phyloP scores from a whole-genome alignment of 805 yeast species.

The Candida suzukii region DNA sequence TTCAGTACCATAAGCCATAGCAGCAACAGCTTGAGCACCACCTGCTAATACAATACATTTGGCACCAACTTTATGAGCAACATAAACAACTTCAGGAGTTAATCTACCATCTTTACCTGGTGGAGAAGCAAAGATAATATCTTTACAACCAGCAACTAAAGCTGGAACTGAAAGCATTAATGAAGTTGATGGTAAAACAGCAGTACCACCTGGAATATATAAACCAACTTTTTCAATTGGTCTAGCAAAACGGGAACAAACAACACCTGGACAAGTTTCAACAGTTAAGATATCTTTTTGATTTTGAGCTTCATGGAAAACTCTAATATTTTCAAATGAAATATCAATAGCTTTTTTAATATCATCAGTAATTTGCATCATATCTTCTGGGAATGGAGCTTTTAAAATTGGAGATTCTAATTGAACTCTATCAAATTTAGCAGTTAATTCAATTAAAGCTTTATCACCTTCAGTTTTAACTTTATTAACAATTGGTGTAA shows the following conservation, averaged over 20 bases:
- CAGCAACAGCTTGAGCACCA: slow-evolving; percentile 98
- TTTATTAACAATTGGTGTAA: slow-evolving; percentile 77
- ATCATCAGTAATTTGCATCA: slow-evolving; percentile 65
- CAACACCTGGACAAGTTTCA: slow-evolving; percentile 91
- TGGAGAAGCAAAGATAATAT: slow-evolving; percentile 90
- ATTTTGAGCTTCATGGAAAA: slow-evolving; percentile 91
- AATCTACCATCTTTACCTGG: slow-evolving; percentile 89
- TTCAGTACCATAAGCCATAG: slow-evolving; percentile 98
- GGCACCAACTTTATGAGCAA: slow-evolving; percentile 94
- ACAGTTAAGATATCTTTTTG: slow-evolving; percentile 68
- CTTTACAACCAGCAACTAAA: slow-evolving; percentile 92
- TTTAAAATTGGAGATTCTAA: slow-evolving; percentile 64
- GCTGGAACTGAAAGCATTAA: slow-evolving; percentile 99
- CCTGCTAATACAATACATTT: slow-evolving; percentile 89
- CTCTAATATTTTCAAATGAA: slow-evolving; percentile 80
- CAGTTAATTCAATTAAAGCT: slow-evolving; percentile 84
- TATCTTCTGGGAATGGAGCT: slow-evolving; percentile 82
- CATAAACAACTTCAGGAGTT: slow-evolving; percentile 96
- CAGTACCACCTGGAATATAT: slow-evolving; percentile 98
- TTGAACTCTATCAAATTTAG: slow-evolving; percentile 81
- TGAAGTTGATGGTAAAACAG: slow-evolving; percentile 95
- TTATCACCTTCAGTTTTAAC: slow-evolving; percentile 77
- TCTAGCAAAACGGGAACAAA: slow-evolving; percentile 90
- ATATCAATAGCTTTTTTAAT: slow-evolving; percentile 82
- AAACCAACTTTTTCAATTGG: slow-evolving; percentile 94